Percentiles rank a stretch among this genome's conserved stretches.
Conservation (phyloP, 2,329 filamentous ascomycete species). For the Colletotrichum sidae region DNA sequence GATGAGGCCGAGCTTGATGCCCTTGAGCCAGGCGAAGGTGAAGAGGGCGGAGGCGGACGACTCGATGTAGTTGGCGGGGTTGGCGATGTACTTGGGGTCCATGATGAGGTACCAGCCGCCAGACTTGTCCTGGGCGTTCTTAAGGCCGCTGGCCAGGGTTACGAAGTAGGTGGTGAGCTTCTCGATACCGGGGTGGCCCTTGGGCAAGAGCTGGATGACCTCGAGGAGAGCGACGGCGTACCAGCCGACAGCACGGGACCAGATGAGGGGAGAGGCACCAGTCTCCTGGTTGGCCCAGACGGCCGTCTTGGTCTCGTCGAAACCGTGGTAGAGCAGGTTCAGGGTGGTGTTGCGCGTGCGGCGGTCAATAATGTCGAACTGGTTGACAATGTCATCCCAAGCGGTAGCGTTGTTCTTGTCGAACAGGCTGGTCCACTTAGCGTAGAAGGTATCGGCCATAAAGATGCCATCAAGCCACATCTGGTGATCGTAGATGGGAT, state of each 20-base stretch:
- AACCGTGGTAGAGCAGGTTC: conserved; percentile 65
- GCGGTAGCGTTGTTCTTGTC: conserved; percentile 53
- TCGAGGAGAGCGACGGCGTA: conserved; percentile 65
- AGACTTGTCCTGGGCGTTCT: conserved; percentile 52
- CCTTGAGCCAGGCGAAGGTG: conserved; percentile 59
- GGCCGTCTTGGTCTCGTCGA: conserved; percentile 60
- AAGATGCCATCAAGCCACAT: conserved; percentile 70
- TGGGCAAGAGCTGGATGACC: conserved; percentile 58
- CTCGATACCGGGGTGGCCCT: conserved; percentile 49
- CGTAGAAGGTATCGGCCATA: conserved; percentile 61
- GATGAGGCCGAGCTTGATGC: conserved; percentile 43
- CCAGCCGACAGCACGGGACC: conserved; percentile 66
- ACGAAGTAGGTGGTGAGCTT: conserved; percentile 54
- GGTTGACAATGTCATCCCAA: conserved; percentile 58
- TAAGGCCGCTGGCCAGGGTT: conserved; percentile 55
- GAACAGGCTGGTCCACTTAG: conserved; percentile 52
- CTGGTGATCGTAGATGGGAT: conserved; percentile 59
- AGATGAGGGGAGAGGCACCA: conserved; percentile 64
- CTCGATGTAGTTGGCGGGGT: conserved; percentile 69
- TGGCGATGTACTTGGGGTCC: conserved; percentile 58
- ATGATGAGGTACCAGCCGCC: conserved; percentile 71
- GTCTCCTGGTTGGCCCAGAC: conserved; percentile 63
- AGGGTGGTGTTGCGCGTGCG: conserved; percentile 54
- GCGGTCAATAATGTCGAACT: conserved; percentile 58
- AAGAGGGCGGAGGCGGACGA: conserved; percentile 70